Conservation (phyloP, 2,329 filamentous ascomycete genomes). For the Hyphodiscus sp. region DNA sequence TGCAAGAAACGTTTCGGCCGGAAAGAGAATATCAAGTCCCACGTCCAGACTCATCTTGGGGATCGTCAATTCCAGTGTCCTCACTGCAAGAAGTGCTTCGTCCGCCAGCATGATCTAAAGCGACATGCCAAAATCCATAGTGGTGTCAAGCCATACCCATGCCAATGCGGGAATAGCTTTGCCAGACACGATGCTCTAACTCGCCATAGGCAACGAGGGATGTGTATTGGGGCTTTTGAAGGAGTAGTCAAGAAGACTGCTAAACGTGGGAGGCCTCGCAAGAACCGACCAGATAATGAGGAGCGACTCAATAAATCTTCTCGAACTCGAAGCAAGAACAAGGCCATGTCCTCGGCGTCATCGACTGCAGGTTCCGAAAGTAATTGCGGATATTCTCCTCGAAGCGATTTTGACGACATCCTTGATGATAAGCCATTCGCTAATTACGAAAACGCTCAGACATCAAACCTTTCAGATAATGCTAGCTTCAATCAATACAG, state of each 20-base stretch:
- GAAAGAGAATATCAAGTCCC: conserved; percentile 97
- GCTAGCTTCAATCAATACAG: conserved; percentile 30
- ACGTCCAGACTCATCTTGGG: conserved; percentile 95
- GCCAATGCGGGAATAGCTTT: conserved; percentile 90
- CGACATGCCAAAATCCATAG: conserved; percentile 97
- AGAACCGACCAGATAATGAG: conserved; percentile 47
- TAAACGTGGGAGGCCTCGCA: conserved; percentile 60
- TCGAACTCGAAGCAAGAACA: conserved; percentile 49
- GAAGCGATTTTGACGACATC: conserved; percentile 38
- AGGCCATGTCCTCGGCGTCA: conserved; percentile 33
- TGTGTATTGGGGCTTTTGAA: conserved; percentile 93
- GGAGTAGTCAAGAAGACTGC: conserved; percentile 62
- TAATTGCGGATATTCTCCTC: conserved; percentile 48
- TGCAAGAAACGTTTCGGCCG: conserved; percentile 91
- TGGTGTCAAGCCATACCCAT: conserved; percentile 90
- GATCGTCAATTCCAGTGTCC: conserved; percentile 94
- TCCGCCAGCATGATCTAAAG: conserved; percentile 94
- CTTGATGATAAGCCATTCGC: conserved; percentile 32
- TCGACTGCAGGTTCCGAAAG: conserved; percentile 53
- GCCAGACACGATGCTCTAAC: conserved; percentile 93
- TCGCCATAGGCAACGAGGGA: conserved; percentile 86
- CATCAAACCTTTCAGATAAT: conserved; percentile 31
- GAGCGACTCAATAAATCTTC: conserved; percentile 51
- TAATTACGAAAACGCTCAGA: conserved; percentile 32
- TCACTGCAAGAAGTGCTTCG: conserved; percentile 90